Conservation (phyloP, 257 asterid genomes). For the Solanum gracilifrons region DNA sequence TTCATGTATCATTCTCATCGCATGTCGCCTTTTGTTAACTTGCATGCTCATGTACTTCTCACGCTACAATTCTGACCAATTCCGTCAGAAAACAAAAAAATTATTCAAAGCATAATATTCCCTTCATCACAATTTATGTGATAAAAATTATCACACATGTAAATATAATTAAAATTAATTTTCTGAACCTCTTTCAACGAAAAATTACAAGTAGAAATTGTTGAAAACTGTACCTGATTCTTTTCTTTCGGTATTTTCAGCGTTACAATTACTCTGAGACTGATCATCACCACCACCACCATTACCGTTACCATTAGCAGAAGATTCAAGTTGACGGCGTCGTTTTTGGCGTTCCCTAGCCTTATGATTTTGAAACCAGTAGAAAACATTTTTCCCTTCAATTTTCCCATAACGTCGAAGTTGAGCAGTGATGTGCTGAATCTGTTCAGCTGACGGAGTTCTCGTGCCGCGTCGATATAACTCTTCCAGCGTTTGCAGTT, state of each 20-base stretch:
- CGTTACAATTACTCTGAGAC: background rate
- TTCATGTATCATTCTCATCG: background rate
- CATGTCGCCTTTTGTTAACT: background rate
- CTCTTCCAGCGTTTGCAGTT: slow-evolving; percentile 74
- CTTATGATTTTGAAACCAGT: slow-evolving; percentile 96
- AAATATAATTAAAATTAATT: background rate
- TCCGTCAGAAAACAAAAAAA: background rate
- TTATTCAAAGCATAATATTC: background rate
- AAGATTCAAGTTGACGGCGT: slow-evolving; percentile 66
- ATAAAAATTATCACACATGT: background rate
- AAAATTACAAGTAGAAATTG: background rate
- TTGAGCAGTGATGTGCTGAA: slow-evolving; percentile 81
- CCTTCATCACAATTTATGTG: background rate
- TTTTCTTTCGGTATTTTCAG: slow-evolving; percentile 26
- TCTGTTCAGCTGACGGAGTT: slow-evolving; percentile 85
- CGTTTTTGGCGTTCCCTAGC: slow-evolving; percentile 88
- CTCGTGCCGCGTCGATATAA: slow-evolving; percentile 68
- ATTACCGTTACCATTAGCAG: slow-evolving; percentile 1
- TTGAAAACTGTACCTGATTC: slow-evolving; percentile 18
- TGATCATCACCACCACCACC: slow-evolving; percentile 8
- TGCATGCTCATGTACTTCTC: background rate
- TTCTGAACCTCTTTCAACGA: background rate
- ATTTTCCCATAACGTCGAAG: slow-evolving; percentile 75
- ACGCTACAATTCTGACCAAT: background rate
- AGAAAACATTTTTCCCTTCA: slow-evolving; percentile 90